These are phyloP conservation scores for Pugionium cornutum DNA, from an alignment of 345 rosid species.

Conservation along the genomic window DNA sequence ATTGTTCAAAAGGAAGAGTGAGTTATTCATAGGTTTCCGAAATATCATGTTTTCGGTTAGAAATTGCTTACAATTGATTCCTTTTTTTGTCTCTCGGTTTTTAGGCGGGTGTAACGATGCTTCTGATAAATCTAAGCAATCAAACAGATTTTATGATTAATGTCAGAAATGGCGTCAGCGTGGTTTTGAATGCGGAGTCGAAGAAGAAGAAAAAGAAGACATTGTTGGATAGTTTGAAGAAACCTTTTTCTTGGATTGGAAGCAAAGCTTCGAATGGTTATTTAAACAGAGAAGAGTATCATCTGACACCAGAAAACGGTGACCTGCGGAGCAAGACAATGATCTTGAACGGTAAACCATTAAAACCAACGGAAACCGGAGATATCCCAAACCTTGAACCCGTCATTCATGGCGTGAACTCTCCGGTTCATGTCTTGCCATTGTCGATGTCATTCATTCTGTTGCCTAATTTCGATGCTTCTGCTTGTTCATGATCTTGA, in stretches of 20 bases:
- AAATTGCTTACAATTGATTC: background rate
- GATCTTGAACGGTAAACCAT: constrained; percentile 74
- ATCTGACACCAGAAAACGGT: constrained; percentile 75
- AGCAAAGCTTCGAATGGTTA: constrained; percentile 45
- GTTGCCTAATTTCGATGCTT: constrained; percentile 72
- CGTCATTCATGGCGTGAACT: constrained; percentile 42
- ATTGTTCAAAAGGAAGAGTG: constrained; percentile 95
- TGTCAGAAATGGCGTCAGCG: constrained; percentile 47
- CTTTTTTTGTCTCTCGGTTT: background rate
- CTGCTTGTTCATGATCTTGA: constrained; percentile 50
- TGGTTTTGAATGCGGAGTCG: constrained; percentile 33
- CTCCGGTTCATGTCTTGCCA: constrained; percentile 56
- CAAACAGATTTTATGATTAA: constrained; percentile 51
- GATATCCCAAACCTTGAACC: constrained; percentile 70
- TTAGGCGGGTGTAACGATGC: constrained; percentile 81
- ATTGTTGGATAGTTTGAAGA: constrained; percentile 53
- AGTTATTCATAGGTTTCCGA: constrained; percentile 35
- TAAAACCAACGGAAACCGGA: constrained; percentile 50
- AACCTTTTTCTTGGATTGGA: constrained; percentile 62
- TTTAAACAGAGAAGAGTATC: constrained; percentile 78
- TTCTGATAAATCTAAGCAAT: constrained; percentile 81
- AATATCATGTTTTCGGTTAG: background rate
- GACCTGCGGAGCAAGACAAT: constrained; percentile 61
- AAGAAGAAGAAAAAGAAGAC: constrained; percentile 37
- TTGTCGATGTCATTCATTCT: constrained; percentile 77